phyloP scores from a whole-genome alignment of 2,329 filamentous ascomycete genomes.

The Claviceps sorghi region DNA sequence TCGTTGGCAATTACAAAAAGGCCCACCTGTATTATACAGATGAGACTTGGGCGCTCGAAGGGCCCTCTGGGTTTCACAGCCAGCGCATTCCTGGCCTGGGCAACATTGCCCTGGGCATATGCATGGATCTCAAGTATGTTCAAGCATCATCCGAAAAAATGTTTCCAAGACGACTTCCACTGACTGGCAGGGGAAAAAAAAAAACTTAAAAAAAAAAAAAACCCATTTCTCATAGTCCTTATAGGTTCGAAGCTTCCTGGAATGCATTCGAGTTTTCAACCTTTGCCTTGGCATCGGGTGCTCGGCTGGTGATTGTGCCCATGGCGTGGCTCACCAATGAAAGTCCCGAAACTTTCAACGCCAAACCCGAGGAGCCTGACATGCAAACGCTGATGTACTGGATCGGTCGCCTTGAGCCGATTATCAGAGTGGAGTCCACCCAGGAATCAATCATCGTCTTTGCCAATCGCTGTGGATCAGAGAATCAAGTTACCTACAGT shows the following conservation, averaged over 20 bases:
- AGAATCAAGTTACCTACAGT: constrained; percentile 53
- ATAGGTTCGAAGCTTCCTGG: constrained; percentile 26
- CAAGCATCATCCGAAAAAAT: too few species aligned
- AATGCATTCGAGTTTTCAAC: constrained; percentile 29
- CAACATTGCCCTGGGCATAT: constrained; percentile 42
- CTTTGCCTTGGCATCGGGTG: constrained; percentile 39
- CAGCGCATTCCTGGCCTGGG: constrained; percentile 33
- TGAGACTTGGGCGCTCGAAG: constrained; percentile 47
- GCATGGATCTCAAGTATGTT: constrained; percentile 47
- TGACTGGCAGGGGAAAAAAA: too few species aligned
- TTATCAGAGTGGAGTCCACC: constrained; percentile 34
- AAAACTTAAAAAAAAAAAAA: too few species aligned
- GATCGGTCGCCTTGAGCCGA: constrained; percentile 54
- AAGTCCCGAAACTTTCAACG: constrained; percentile 30
- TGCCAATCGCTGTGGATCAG: constrained; percentile 54
- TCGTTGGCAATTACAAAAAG: constrained; percentile 46
- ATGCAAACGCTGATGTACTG: constrained; percentile 63
- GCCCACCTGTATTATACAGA: constrained; percentile 44
- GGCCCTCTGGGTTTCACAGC: constrained; percentile 33
- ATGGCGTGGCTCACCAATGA: constrained; percentile 66
- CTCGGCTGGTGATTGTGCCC: constrained; percentile 51
- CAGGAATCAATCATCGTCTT: constrained; percentile 55
- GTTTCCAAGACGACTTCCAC: too few species aligned
- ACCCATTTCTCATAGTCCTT: constrained; percentile 13
- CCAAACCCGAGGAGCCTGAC: constrained; percentile 44